These are phyloP conservation scores for Binderoboletus segoi DNA, from an alignment of 1,284 basidiomycete species.

Conservation along the genomic window DNA sequence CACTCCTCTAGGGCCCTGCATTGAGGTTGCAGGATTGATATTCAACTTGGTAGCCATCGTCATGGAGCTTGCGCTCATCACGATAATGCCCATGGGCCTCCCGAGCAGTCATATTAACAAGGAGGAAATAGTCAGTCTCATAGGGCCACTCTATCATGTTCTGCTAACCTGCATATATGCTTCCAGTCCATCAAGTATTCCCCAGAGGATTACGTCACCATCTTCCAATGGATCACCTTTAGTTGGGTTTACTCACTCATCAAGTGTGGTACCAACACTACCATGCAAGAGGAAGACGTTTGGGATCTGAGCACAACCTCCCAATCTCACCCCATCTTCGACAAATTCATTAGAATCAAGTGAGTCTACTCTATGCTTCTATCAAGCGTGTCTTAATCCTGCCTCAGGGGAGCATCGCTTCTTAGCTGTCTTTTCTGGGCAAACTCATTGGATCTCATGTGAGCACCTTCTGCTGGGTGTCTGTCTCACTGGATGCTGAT, in stretches of 20 bases:
- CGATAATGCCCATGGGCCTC: conserved; percentile 48
- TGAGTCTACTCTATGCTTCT: conserved; percentile 32
- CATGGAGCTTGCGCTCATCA: conserved; percentile 37
- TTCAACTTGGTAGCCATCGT: conserved; percentile 41
- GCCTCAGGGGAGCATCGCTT: conserved; percentile 51
- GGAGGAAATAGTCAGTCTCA: conserved; percentile 41
- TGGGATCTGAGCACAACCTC: conserved; percentile 58
- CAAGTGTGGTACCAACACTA: conserved; percentile 48
- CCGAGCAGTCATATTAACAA: conserved; percentile 43
- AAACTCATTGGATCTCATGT: conserved; percentile 74
- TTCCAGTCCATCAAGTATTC: conserved; percentile 45
- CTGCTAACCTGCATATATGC: neutral
- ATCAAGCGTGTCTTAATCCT: neutral
- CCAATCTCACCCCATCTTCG: conserved; percentile 55
- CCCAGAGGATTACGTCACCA: conserved; percentile 66
- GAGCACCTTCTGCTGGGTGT: conserved; percentile 13
- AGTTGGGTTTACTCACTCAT: conserved; percentile 66
- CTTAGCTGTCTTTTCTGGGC: conserved; percentile 64
- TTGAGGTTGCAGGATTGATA: conserved; percentile 31
- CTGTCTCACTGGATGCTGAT: neutral
- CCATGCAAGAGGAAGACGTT: conserved; percentile 60
- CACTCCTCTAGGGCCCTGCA: conserved; percentile 32
- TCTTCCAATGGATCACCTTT: conserved; percentile 73
- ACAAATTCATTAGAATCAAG: conserved; percentile 42
- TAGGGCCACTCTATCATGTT: neutral